phyloP scores from a whole-genome alignment of 257 asterid species.

The Pogostemon cablin region DNA sequence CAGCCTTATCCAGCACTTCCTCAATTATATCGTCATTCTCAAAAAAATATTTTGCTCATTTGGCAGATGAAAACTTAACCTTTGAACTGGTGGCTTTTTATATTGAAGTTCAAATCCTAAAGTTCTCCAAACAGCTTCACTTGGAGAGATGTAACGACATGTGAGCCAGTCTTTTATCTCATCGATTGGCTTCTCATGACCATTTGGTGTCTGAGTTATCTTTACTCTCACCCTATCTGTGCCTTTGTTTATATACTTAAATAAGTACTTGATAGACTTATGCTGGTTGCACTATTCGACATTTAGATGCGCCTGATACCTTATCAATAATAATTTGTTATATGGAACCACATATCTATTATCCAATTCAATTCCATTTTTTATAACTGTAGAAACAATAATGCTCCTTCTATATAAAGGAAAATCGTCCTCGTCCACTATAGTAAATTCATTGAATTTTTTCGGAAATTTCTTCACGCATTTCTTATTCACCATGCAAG shows the following conservation, averaged over 20 bases:
- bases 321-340: not conserved
- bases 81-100: not conserved
- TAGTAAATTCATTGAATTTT: not conserved
- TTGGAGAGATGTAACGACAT: too few species aligned
- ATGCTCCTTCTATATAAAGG: not conserved
- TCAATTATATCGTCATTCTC: not conserved
- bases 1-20: not conserved
- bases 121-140: not conserved
- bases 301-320: conserved; percentile 16
- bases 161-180: not conserved
- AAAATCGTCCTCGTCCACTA: not conserved
- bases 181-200: not conserved
- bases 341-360: conserved; percentile 1
- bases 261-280: not conserved
- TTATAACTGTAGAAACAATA: too few species aligned
- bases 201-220: not conserved
- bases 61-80: not conserved
- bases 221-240: not conserved
- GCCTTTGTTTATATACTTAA: not conserved
- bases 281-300: conserved; percentile 22
- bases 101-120: not conserved
- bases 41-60: not conserved
- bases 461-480: not conserved
- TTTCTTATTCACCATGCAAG: not conserved
- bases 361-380: not conserved